Evolutionary conservation across 202 grass and related monocot species (phyloP).

Genomic region (Digitaria exilis): DNA sequence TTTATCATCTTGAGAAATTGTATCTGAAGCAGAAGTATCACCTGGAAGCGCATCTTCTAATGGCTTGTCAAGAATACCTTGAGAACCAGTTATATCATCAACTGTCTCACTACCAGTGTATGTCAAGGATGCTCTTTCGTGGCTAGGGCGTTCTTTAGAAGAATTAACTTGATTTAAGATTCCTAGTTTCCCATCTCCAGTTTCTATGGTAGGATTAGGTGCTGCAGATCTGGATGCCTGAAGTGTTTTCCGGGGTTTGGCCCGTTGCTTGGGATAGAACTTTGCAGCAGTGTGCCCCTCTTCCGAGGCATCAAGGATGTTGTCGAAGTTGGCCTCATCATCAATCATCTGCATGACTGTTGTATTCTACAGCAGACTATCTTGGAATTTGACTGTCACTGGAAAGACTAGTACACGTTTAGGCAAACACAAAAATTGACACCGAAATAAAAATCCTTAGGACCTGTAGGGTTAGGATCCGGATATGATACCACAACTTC

Average conservation of each 20-base stretch:
- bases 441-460: not conserved
- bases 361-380: constrained; percentile 1
- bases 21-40: constrained; percentile 2
- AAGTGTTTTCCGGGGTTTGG: constrained; percentile 33
- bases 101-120: constrained; percentile 1
- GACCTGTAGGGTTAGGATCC: not conserved
- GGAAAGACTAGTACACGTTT: constrained; percentile 13
- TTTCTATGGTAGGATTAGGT: constrained; percentile 4
- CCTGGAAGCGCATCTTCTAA: constrained; percentile 10
- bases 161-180: constrained; percentile 15
- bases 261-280: constrained; percentile 41
- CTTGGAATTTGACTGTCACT: constrained; percentile 28
- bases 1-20: constrained; percentile 24
- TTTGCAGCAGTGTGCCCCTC: constrained; percentile 23
- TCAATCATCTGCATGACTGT: constrained; percentile 42
- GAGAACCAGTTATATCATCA: not conserved
- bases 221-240: constrained; percentile 21
- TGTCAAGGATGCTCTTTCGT: constrained; percentile 8
- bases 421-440: constrained; percentile 1
- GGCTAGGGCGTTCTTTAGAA: constrained; percentile 18
- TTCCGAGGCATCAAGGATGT: constrained; percentile 33
- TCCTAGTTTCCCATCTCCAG: not conserved
- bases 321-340: constrained; percentile 36
- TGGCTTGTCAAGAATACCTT: not conserved
- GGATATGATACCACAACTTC: not conserved